Percentiles rank a stretch among this genome's conserved stretches.
These are phyloP conservation scores for Coemansia sp. DNA, from an alignment of 192 early-diverging fungal species.

Conservation along the genomic window DNA sequence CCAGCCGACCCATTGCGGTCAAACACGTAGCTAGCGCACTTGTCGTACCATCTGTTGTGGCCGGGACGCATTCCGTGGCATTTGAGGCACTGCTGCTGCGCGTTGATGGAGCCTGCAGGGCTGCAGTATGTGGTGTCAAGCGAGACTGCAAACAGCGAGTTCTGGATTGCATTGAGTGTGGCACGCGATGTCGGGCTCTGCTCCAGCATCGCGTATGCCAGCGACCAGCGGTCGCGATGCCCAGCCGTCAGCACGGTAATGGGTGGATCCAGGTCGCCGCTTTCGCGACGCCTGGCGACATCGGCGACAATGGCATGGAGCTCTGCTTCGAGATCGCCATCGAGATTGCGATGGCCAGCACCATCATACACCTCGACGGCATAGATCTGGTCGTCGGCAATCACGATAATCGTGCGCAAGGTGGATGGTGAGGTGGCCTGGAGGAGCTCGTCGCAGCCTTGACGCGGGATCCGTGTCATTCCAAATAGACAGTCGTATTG, in stretches of 20 bases:
- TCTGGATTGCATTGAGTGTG: conserved; percentile 66
- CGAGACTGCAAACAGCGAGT: conserved; percentile 72
- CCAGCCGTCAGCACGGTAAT: conserved; percentile 73
- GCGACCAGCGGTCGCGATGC: conserved; percentile 83
- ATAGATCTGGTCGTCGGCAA: conserved; percentile 81
- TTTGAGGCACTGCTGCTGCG: conserved; percentile 29
- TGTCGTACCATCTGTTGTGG: conserved; percentile 92
- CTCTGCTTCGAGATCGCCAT: conserved; percentile 74
- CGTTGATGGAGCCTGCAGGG: conserved; percentile 33
- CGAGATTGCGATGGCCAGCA: conserved; percentile 55
- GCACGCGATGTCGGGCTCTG: conserved; percentile 62
- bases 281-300: conserved; percentile 34
- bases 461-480: conserved; percentile 79
- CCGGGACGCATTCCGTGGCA: conserved; percentile 55
- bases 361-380: conserved; percentile 66
- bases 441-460: conserved; percentile 70
- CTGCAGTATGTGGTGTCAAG: conserved; percentile 71
- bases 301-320: conserved; percentile 62
- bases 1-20: conserved; percentile 73
- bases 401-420: conserved; percentile 62
- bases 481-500: conserved; percentile 83
- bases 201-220: conserved; percentile 68
- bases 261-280: conserved; percentile 56
- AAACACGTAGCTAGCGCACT: conserved; percentile 67
- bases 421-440: conserved; percentile 10